Evolutionary conservation across 306 rosid species (phyloP).

Genomic region (Acacia acuminata): DNA sequence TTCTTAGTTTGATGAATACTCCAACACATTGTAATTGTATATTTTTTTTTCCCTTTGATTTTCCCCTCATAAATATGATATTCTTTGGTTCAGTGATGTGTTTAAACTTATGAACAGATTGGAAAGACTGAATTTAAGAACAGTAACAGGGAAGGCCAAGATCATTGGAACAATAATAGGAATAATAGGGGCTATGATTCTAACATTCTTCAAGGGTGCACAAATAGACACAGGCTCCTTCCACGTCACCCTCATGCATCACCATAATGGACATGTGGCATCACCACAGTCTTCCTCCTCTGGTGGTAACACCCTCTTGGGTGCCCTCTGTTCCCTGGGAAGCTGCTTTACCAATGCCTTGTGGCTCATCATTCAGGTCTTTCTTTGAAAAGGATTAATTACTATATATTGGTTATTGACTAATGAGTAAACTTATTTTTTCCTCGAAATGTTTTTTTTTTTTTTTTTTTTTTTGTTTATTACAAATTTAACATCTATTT

Average conservation of each 20-base stretch:
- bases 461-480: too few species aligned
- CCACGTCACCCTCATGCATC: neutral
- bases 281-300: neutral
- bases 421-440: too few species aligned
- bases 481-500: too few species aligned
- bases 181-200: neutral
- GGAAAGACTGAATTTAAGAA: neutral
- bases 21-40: too few species aligned
- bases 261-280: neutral
- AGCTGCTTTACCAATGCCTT: neutral
- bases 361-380: neutral
- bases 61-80: too few species aligned
- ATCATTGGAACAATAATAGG: neutral
- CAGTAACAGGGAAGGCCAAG: neutral
- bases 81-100: neutral
- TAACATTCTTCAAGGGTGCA: neutral
- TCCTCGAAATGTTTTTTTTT: too few species aligned
- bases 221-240: neutral
- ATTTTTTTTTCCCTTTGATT: neutral
- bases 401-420: too few species aligned
- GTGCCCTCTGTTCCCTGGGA: neutral
- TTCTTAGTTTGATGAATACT: too few species aligned
- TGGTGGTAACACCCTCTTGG: neutral
- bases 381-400: too few species aligned
- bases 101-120: neutral